Percentiles rank a stretch among this genome's conserved stretches.
Conservation (phyloP, 306 rosid species). For the Pueraria montana region DNA sequence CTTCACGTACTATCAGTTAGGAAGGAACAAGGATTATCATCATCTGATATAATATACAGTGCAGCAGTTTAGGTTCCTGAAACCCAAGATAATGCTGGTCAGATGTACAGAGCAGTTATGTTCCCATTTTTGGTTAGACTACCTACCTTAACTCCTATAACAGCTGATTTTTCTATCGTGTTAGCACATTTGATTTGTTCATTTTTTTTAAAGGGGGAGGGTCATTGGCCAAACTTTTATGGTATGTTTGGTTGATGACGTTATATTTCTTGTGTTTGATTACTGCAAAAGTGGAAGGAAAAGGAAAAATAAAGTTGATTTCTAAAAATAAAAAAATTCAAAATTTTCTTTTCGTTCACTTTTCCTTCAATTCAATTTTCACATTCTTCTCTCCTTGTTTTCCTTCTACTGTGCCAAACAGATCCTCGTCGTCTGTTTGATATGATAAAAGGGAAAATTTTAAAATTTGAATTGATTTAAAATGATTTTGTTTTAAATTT, state of each 20-base stretch:
- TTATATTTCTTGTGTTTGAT: not conserved
- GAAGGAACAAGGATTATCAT: slow-evolving; percentile 1
- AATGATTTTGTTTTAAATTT: too few species aligned
- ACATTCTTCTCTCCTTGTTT: not conserved
- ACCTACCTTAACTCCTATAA: not conserved
- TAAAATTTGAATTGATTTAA: not conserved
- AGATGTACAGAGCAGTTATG: slow-evolving; percentile 5
- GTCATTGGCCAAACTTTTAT: not conserved
- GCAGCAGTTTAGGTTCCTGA: slow-evolving; percentile 30
- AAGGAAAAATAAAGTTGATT: not conserved
- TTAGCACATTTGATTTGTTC: not conserved
- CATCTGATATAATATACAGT: not conserved
- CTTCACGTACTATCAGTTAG: not conserved
- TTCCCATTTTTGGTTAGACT: slow-evolving; percentile 24
- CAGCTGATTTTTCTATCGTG: not conserved
- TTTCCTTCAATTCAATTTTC: not conserved
- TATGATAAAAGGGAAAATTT: not conserved
- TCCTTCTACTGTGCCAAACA: not conserved
- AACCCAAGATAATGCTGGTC: not conserved
- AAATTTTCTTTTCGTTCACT: not conserved
- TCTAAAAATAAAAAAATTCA: not conserved
- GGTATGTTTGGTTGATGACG: not conserved
- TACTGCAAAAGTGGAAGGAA: not conserved
- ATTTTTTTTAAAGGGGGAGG: not conserved
- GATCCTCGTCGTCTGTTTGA: not conserved